These are phyloP conservation scores for Pseudonitzschia multiseries DNA, from an alignment of 108 stramenopile species.

Conservation along the genomic window DNA sequence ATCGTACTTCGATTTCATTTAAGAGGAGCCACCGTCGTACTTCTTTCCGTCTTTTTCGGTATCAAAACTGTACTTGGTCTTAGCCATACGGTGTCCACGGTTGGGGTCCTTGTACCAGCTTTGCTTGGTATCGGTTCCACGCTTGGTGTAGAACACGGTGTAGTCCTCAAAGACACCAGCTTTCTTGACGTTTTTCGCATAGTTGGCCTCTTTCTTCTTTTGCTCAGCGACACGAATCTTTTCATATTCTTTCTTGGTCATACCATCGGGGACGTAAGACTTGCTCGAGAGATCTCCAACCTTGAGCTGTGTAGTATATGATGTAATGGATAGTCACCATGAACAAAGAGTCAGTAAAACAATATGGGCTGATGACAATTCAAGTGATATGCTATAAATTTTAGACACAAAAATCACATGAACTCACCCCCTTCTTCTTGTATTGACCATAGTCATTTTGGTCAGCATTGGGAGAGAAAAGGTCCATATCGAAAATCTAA, in stretches of 20 bases:
- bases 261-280: conserved; percentile 76
- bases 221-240: conserved; percentile 58
- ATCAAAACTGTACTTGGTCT: conserved; percentile 38
- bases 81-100: conserved; percentile 78
- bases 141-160: conserved; percentile 72
- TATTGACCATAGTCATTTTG: conserved; percentile 80
- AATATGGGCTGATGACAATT: no score
- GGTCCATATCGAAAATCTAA: conserved; percentile 69
- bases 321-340: neutral
- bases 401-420: neutral
- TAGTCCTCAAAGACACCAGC: conserved; percentile 81
- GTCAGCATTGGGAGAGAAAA: conserved; percentile 61
- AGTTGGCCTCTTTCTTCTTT: conserved; percentile 75
- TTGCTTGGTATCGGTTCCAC: conserved; percentile 64
- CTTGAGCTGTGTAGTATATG: conserved; percentile 28
- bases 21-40: conserved; percentile 20
- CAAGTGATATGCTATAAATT: no score
- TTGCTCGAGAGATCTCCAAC: conserved; percentile 52
- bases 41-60: conserved; percentile 32
- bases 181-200: conserved; percentile 75
- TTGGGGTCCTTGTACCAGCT: conserved; percentile 69
- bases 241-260: conserved; percentile 69
- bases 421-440: conserved; percentile 49
- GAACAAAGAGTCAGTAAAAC: no score
- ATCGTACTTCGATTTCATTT: neutral